phyloP scores from a whole-genome alignment of 805 yeast genomes.

The Starmera amethionina region DNA sequence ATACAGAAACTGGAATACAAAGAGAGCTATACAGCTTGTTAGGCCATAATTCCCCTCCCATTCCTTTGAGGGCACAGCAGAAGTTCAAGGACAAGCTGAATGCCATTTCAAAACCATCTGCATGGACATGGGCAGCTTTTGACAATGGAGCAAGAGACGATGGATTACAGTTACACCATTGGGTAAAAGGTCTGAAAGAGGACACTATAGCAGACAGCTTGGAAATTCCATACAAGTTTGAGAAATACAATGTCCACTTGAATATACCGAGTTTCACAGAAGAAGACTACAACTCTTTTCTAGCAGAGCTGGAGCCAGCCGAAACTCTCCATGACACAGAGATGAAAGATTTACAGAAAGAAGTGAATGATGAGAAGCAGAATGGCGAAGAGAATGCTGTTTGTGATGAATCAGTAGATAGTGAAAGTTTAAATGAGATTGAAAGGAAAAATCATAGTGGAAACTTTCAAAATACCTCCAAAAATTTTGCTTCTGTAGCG shows the following conservation, averaged over 20 bases:
- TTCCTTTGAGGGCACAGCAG: conserved; percentile 38
- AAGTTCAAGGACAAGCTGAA: conserved; percentile 58
- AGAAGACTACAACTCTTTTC: conserved; percentile 47
- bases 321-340: conserved; percentile 1
- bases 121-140: conserved; percentile 73
- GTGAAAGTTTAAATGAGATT: conserved; percentile 1
- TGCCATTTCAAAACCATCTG: conserved; percentile 53
- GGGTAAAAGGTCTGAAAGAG: conserved; percentile 70
- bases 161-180: conserved; percentile 54
- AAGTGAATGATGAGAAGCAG: conserved; percentile 8
- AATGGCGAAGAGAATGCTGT: conserved; percentile 4
- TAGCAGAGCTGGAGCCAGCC: conserved; percentile 20
- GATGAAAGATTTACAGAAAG: background rate
- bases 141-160: conserved; percentile 42
- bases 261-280: conserved; percentile 60
- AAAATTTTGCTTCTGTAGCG: background rate
- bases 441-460: conserved; percentile 17
- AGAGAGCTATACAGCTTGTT: conserved; percentile 80
- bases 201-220: conserved; percentile 7
- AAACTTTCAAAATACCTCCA: conserved; percentile 7
- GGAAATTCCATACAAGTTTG: conserved; percentile 52
- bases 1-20: conserved; percentile 58
- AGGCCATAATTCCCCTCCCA: conserved; percentile 90
- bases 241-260: conserved; percentile 59
- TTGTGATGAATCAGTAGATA: conserved; percentile 1